Evolutionary conservation across 2,329 filamentous ascomycete genomes (phyloP), one percentile per base, ranked within the genome.

Genomic region (Penicillium digitatum): DNA sequence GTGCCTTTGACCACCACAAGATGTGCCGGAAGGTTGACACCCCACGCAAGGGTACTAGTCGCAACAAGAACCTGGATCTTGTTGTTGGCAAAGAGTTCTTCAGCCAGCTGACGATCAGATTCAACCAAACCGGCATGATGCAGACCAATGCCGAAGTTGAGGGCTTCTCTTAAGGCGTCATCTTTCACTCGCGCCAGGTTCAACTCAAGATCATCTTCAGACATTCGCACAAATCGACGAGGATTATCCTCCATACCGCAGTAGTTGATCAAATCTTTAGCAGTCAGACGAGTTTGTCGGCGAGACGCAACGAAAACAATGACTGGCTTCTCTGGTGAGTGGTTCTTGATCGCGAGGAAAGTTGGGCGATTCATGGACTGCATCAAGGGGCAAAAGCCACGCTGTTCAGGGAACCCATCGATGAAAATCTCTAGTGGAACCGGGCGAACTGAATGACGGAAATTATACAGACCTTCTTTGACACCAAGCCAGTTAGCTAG

Each of bases 211-310:
- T 97, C 93, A 14, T 97, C 94, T 70, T 99, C 95, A 3, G 89
- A 89, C 89, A 99, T 96, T 59, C 86, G 84, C 20, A 99, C 81
- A 74, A 99, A 99, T 3, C 93, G 85, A 53, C 94, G 85, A 14
- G 94, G 94, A 64, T 99, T 94, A 67, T 99, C 94, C 71, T 99
- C 94, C 90, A 99, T 95, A 42, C 94, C 94, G 68, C 94, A 99
- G 64, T 91, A 89, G 69, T 96, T 97, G 75, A 99, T 96, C 32
- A 99, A 78, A 66, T 99, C 95, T 69, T 95, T 94, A 26, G 94
- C 94, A 1, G 94, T 99, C 38, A 99, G 79, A 34, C 94, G 87
- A 0, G 94, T 99, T 77, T 99, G 94, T 66, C 94, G 82, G 67
- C 95, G 87, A 18, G 94, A 99, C 3, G 94, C 91, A 7, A 99